Evolutionary conservation across 257 asterid species (phyloP), one percentile per base, ranked within the genome.

Genomic region (Schizonepeta tenuifolia): DNA sequence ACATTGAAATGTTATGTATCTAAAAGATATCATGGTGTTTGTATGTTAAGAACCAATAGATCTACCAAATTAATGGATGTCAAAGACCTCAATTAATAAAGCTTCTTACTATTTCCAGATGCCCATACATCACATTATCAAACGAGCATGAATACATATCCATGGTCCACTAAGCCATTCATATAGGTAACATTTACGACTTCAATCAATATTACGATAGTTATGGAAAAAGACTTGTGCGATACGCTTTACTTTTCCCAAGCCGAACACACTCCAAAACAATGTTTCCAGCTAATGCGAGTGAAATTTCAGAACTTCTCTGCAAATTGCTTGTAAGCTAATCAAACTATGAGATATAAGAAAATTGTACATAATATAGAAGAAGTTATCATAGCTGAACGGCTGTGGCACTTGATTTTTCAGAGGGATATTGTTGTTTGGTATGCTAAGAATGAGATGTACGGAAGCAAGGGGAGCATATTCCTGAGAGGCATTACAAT

Each of bases 261-360:
- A 38, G 11, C 51, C 59, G 36, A 55, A 28, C 17, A 17, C 78
- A 55, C 57, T 68, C 51, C 24, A 36, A 6, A 36, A 53, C 11
- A 62, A 70, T 24, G 44, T 54, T 68, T 44, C 22, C 60, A 47
- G 72, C 44, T 56, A 41, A 55, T 47, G 74, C n/a, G 50, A 22
- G 43, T 41, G 66, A 56, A 49, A 51, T 10, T 21, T 22, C 65
- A 46, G 49, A 1, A 9, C 9, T 46, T 53, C 41, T 68, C 47
- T 33, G 15, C 66, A 69, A 60, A 51, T 51, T 18, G 40, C 67
- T 36, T 17, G 58, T 55, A 36, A 57, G 24, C 11, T 58, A 49
- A 66, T 63, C 43, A 53, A 49, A 71, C 60, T 49, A 35, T 35
- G 35, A 56, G 70, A 66, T 26, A 50, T 41, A 55, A 58, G 75